Evolutionary conservation across 2,329 filamentous ascomycete genomes (phyloP).

Genomic region (Capronia americana): DNA sequence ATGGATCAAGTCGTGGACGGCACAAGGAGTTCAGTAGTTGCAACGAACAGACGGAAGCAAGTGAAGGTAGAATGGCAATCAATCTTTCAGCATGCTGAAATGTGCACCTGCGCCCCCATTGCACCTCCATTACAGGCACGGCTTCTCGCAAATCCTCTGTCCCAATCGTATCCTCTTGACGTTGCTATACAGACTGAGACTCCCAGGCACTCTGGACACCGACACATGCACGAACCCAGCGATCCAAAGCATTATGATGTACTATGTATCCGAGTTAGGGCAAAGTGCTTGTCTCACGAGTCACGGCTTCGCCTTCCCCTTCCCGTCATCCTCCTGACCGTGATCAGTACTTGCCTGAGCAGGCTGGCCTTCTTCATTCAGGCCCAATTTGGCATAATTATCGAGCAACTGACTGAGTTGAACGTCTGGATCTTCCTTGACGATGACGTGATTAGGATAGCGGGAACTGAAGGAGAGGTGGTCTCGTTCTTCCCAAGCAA

Average conservation of each 20-base stretch:
- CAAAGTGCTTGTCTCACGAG: neutral
- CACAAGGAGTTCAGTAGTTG: neutral
- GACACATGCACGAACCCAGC: too few relatives aligned
- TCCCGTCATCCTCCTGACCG: neutral
- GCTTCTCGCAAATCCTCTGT: too few relatives aligned
- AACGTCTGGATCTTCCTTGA: slow-evolving; percentile 16
- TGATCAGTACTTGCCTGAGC: neutral
- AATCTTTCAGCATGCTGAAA: too few relatives aligned
- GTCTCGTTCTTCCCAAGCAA: slow-evolving; percentile 24
- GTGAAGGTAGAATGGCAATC: too few relatives aligned
- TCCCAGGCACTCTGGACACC: too few relatives aligned
- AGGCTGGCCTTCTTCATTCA: slow-evolving; percentile 1
- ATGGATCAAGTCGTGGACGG: neutral
- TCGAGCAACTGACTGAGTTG: slow-evolving; percentile 26
- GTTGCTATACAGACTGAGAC: too few relatives aligned
- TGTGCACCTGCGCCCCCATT: too few relatives aligned
- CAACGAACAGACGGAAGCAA: neutral
- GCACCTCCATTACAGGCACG: too few relatives aligned
- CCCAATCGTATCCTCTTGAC: too few relatives aligned
- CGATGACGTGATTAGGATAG: slow-evolving; percentile 26
- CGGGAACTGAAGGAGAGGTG: slow-evolving; percentile 25
- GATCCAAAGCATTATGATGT: too few relatives aligned
- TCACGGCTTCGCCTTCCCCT: neutral
- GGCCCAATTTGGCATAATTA: slow-evolving; percentile 18
- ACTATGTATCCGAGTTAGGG: too few relatives aligned